A percentile compares a stretch with the other conserved stretches of the same genome.
Evolutionary conservation across 2,329 filamentous ascomycete genomes (phyloP).

Genomic region (Ceratocystis colombiana): DNA sequence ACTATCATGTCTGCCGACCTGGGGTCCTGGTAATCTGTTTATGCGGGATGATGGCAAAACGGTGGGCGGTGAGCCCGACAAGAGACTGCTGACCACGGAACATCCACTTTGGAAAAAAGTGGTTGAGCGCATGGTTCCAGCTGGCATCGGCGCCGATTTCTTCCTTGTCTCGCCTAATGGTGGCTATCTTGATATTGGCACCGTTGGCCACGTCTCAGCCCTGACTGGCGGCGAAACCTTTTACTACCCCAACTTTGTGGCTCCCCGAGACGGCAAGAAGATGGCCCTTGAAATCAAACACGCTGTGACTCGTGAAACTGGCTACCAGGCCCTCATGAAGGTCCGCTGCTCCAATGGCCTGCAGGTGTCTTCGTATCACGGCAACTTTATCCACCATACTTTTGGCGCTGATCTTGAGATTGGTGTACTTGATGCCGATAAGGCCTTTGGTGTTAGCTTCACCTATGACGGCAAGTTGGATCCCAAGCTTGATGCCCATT

Average conservation of each 20-base stretch:
- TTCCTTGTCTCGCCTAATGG: constrained; percentile 87
- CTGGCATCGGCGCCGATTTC: constrained; percentile 82
- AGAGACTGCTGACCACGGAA: constrained; percentile 83
- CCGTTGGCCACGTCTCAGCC: constrained; percentile 76
- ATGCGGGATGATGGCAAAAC: constrained; percentile 82
- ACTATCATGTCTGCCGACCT: constrained; percentile 77
- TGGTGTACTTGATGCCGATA: constrained; percentile 84
- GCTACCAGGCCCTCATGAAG: constrained; percentile 95
- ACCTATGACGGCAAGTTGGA: constrained; percentile 97
- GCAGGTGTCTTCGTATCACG: constrained; percentile 87
- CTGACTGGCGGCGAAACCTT: constrained; percentile 91
- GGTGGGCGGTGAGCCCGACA: constrained; percentile 77
- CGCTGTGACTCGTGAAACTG: constrained; percentile 77
- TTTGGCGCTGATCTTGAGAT: constrained; percentile 93
- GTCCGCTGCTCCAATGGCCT: constrained; percentile 94
- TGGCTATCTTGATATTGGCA: constrained; percentile 85
- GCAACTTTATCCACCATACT: constrained; percentile 91
- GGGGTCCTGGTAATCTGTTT: constrained; percentile 76
- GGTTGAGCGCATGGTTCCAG: constrained; percentile 76
- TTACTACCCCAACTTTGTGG: constrained; percentile 94
- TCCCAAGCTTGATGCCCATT: constrained; percentile 89
- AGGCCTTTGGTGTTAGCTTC: constrained; percentile 83
- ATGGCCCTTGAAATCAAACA: constrained; percentile 78
- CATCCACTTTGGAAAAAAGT: constrained; percentile 79
- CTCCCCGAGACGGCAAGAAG: constrained; percentile 73